phyloP scores from a whole-genome alignment of 345 rosid species.

The Brassica carinata region DNA sequence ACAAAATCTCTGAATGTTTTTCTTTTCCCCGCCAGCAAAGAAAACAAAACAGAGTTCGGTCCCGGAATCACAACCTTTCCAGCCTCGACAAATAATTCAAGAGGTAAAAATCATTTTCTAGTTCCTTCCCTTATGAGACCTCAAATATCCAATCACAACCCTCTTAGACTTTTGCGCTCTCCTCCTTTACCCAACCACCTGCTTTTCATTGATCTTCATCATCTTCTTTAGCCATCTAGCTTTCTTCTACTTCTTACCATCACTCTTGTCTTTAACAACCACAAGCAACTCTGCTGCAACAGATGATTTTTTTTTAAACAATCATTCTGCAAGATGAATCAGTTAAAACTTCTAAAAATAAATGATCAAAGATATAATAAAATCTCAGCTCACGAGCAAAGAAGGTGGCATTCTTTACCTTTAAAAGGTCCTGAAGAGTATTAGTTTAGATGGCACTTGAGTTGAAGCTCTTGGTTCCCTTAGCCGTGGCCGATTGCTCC shows the following conservation, averaged over 20 bases:
- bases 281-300: neutral
- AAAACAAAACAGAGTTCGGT: neutral
- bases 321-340: neutral
- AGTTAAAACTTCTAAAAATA: neutral
- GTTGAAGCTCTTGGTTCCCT: neutral
- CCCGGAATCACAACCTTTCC: neutral
- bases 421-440: neutral
- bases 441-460: neutral
- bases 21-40: neutral
- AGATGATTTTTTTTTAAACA: neutral
- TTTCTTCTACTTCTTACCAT: neutral
- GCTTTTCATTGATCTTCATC: neutral
- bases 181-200: neutral
- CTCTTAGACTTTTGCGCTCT: neutral
- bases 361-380: neutral
- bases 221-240: neutral
- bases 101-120: neutral
- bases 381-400: neutral
- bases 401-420: neutral
- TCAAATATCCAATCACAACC: neutral
- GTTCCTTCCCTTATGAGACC: neutral
- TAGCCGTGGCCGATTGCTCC: neutral
- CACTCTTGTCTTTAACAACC: neutral
- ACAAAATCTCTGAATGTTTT: too few species aligned
- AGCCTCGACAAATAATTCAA: neutral